Conservation (phyloP, 129 eudicot species). For the Centella asiatica region DNA sequence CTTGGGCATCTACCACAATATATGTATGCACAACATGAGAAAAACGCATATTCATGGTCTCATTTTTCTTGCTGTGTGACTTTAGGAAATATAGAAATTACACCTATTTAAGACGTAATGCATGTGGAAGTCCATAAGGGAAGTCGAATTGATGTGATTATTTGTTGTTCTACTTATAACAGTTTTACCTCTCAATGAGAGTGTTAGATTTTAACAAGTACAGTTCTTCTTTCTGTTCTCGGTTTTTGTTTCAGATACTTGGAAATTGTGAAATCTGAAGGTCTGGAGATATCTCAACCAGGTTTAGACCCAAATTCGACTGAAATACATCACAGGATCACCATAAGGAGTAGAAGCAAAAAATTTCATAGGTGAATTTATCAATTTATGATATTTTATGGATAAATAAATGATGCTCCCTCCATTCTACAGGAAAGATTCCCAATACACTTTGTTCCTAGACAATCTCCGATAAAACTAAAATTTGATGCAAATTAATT, state of each 20-base stretch:
- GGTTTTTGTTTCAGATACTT: conserved; percentile 47
- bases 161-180: neutral
- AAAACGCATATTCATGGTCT: no score
- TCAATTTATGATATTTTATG: conserved; percentile 1
- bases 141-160: neutral
- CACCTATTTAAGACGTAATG: no score
- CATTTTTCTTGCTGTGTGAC: no score
- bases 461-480: no score
- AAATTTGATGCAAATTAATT: no score
- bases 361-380: conserved; percentile 55
- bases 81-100: no score
- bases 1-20: no score
- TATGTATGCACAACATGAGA: neutral
- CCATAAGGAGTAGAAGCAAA: conserved; percentile 54
- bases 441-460: no score
- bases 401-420: neutral
- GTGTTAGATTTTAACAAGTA: neutral
- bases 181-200: neutral
- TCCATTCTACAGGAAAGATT: neutral
- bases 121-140: neutral
- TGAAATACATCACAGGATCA: conserved; percentile 90
- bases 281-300: conserved; percentile 91
- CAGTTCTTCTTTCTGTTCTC: no score
- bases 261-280: conserved; percentile 61
- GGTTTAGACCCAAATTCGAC: conserved; percentile 95